A percentile compares a stretch with the other conserved stretches of the same genome.
Conservation (phyloP, 2,329 filamentous ascomycete genomes). For the Penicillium hesseltinei region DNA sequence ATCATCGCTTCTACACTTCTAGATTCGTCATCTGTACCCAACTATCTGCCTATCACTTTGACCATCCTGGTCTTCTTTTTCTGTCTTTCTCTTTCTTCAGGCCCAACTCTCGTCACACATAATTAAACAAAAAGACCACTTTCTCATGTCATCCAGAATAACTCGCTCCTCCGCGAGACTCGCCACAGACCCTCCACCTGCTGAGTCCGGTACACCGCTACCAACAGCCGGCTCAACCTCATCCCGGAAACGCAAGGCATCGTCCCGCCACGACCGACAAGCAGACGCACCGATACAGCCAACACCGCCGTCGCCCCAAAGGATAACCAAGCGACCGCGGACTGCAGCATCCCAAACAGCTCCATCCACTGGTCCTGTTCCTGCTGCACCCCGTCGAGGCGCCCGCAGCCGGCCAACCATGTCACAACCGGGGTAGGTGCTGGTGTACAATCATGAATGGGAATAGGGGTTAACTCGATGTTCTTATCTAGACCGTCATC, state of each 20-base stretch:
- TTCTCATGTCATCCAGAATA: constrained; percentile 95
- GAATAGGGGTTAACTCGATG: constrained; percentile 16
- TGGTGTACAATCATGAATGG: constrained; percentile 14
- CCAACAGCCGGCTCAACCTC: constrained; percentile 45
- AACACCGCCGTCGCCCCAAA: constrained; percentile 40
- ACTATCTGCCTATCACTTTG: constrained; percentile 7
- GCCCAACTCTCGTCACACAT: constrained; percentile 9
- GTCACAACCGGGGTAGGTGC: constrained; percentile 44
- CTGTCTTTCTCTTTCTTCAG: constrained; percentile 9
- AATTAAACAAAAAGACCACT: constrained; percentile 34
- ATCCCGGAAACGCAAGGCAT: constrained; percentile 74
- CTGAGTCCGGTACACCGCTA: constrained; percentile 41
- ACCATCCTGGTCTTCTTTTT: constrained; percentile 4
- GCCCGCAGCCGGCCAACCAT: constrained; percentile 38
- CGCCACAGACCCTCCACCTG: constrained; percentile 62
- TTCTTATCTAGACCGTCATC: constrained; percentile 55
- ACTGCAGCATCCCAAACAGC: constrained; percentile 51
- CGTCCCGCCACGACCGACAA: constrained; percentile 51
- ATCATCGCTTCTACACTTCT: neutral
- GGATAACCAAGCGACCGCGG: constrained; percentile 71
- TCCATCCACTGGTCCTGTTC: constrained; percentile 40
- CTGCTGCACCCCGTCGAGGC: constrained; percentile 44
- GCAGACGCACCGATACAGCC: constrained; percentile 37
- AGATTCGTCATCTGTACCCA: constrained; percentile 11
- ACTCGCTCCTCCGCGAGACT: constrained; percentile 93